phyloP scores from a whole-genome alignment of 2,329 filamentous ascomycete species.

The Aspergillus floridensis region DNA sequence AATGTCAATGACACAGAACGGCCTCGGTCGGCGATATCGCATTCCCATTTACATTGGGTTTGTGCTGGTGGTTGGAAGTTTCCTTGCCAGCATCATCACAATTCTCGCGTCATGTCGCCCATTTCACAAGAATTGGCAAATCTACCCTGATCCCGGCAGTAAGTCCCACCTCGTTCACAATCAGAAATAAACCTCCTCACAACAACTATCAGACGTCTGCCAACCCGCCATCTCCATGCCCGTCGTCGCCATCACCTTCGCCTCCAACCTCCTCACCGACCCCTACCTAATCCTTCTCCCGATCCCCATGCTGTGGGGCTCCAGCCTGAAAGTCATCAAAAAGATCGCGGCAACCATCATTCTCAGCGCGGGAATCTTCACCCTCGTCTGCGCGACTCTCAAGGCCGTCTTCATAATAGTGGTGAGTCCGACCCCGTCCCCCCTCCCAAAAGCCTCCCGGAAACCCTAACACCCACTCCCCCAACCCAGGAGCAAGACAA shows the following conservation, averaged over 20 bases:
- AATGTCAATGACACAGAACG: constrained; percentile 15
- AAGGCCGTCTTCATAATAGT: constrained; percentile 50
- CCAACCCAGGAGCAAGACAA: constrained; percentile 30
- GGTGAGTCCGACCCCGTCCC: constrained; percentile 18
- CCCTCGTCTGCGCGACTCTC: constrained; percentile 52
- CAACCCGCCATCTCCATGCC: constrained; percentile 49
- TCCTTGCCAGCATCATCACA: constrained; percentile 47
- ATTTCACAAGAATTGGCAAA: constrained; percentile 55
- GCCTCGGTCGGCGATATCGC: constrained; percentile 25
- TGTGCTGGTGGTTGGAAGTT: constrained; percentile 46
- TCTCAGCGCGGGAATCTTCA: constrained; percentile 53
- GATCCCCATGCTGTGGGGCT: constrained; percentile 54
- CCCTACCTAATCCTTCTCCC: constrained; percentile 58
- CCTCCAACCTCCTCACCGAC: constrained; percentile 55
- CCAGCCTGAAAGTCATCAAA: constrained; percentile 46
- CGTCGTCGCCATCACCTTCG: constrained; percentile 49
- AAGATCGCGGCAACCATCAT: constrained; percentile 52
- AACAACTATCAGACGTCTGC: constrained; percentile 38
- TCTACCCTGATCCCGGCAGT: constrained; percentile 56
- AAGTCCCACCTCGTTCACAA: constrained; percentile 21
- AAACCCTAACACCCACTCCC: background rate
- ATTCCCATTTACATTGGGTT: constrained; percentile 51
- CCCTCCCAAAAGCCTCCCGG: too few species aligned
- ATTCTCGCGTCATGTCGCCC: constrained; percentile 53
- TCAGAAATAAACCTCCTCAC: constrained; percentile 5